Evolutionary conservation across 108 stramenopile species (phyloP), one percentile per base, ranked within the genome.

Genomic region (Pelagomonas calceolata): DNA sequence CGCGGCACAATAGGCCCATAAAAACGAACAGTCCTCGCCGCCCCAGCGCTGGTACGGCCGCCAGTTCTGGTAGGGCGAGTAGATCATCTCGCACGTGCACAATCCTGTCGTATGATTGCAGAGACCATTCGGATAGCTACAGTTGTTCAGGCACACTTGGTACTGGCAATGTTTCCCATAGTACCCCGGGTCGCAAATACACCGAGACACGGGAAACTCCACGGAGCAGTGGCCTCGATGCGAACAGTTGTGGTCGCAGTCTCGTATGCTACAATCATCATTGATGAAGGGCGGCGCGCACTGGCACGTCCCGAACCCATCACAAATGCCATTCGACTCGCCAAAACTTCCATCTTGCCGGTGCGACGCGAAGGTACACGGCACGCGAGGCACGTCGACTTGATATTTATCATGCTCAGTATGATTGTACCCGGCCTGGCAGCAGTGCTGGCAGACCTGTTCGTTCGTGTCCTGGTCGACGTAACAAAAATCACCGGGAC

Each of bases 221-320:
- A 90, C 78, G 46, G 85, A 86, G 75, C 92, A 93, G 73, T 85
- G 90, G n/a, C 92, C 92, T 68, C 90, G 86, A 73, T 81, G 88
- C 66, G 76, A 83, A 81, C 89, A 91, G 69, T 86, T 82, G 65
- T 87, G 66, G 66, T 78, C 77, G 70, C 91, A 91, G 71, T 91
- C 88, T 65, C 83, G 76, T 32, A 85, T 86, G 68, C 81, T 73
- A 75, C 89, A 90, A 74, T 91, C 90, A 46, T 87, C 85, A 15
- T 85, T 84, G 30, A 93, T 79, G 74, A 86, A 93, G 15, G 92
- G 92, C 43, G 92, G 92, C 31, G 87, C 85, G 76, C 92, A 93
- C 75, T 90, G 89, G 71, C 90, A 89, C 9, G 85, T 81, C 17
- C 91, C 92, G 75, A 87, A 93, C 12, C 92, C 89, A 75, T 93